Evolutionary conservation across 805 yeast genomes (phyloP).

Genomic region (Dipodascus albidus): DNA sequence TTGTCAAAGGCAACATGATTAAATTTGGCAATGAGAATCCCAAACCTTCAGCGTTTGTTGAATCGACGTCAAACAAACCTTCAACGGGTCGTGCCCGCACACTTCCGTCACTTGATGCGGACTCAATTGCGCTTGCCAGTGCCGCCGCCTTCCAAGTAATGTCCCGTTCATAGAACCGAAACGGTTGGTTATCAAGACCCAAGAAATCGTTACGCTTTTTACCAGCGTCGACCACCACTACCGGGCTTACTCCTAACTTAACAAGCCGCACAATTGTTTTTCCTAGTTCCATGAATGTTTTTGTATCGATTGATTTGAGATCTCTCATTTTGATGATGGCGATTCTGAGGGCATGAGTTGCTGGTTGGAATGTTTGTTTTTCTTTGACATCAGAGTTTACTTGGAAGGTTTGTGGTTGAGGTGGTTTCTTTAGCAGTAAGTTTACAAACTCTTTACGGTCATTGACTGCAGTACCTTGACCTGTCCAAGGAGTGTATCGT

Average conservation of each 20-base stretch:
- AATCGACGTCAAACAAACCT: constrained; percentile 27
- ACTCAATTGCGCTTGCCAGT: constrained; percentile 13
- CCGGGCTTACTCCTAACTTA: constrained; percentile 62
- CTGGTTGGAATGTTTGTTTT: constrained; percentile 4
- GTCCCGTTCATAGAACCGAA: constrained; percentile 19
- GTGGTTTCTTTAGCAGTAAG: constrained; percentile 19
- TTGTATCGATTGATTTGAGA: constrained; percentile 13
- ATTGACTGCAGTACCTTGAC: constrained; percentile 9
- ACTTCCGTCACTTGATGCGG: constrained; percentile 8
- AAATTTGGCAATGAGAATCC: constrained; percentile 27
- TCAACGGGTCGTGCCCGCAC: constrained; percentile 24
- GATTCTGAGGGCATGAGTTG: constrained; percentile 27
- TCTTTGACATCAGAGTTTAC: constrained; percentile 17
- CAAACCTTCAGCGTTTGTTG: constrained; percentile 5
- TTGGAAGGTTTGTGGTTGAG: constrained; percentile 14
- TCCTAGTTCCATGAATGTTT: constrained; percentile 31
- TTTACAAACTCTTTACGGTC: constrained; percentile 28
- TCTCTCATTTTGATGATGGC: constrained; percentile 45
- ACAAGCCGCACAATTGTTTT: constrained; percentile 44
- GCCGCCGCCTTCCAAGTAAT: constrained; percentile 12
- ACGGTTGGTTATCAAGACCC: constrained; percentile 15
- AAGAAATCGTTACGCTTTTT: constrained; percentile 18
- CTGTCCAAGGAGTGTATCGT: constrained; percentile 36
- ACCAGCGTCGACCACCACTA: constrained; percentile 46
- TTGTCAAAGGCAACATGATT: constrained; percentile 32